These are phyloP conservation scores for Plantago lanceolata DNA, from an alignment of 305 asterid genomes.

Conservation along the genomic window DNA sequence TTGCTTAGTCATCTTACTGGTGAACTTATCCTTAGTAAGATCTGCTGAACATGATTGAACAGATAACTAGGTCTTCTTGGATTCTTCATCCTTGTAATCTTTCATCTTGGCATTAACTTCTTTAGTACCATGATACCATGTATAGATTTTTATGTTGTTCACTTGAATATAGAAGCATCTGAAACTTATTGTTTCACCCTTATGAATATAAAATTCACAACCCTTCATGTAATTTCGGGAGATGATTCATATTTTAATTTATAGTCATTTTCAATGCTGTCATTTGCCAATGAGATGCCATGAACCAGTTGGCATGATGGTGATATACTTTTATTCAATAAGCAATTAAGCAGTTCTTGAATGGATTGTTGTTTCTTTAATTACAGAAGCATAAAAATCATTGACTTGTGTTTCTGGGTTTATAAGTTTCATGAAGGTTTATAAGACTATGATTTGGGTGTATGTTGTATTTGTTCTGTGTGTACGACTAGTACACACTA, in stretches of 20 bases:
- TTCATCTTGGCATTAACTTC: neutral
- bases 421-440: neutral
- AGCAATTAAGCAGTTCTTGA: neutral
- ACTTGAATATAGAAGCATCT: neutral
- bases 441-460: no score
- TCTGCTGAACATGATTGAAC: neutral
- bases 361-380: neutral
- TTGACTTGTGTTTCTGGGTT: neutral
- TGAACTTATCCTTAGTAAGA: neutral
- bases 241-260: neutral
- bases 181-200: neutral
- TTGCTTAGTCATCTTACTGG: neutral
- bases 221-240: neutral
- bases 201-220: neutral
- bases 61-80: neutral
- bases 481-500: no score
- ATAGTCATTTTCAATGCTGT: neutral
- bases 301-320: neutral
- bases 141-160: neutral
- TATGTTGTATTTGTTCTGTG: no score
- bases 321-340: neutral
- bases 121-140: constrained; percentile 7
- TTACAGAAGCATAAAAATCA: no score
- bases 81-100: constrained; percentile 5
- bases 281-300: constrained; percentile 7